Percentiles rank a stretch among this genome's conserved stretches.
These are phyloP conservation scores for Eucalyptus lansdowneana DNA, from an alignment of 345 rosid species.

Conservation along the genomic window DNA sequence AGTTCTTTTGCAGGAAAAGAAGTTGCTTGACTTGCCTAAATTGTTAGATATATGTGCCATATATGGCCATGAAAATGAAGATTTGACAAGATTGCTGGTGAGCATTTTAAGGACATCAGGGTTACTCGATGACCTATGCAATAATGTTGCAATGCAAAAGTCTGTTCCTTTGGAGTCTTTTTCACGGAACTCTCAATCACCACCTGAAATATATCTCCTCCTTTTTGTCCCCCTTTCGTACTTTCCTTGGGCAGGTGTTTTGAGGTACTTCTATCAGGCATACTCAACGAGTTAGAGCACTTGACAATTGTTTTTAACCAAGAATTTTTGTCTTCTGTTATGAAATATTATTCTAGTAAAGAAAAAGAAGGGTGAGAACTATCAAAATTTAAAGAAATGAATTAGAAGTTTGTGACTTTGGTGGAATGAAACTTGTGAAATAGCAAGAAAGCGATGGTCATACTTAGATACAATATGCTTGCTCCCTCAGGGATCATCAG, in stretches of 20 bases:
- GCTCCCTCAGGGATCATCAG: not conserved
- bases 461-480: not conserved
- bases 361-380: not conserved
- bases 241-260: not conserved
- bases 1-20: constrained; percentile 92
- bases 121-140: not conserved
- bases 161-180: not conserved
- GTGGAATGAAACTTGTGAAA: not conserved
- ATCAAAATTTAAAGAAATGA: not conserved
- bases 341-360: not conserved
- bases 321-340: not conserved
- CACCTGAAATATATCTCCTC: not conserved
- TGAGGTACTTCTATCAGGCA: not conserved
- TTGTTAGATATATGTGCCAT: constrained; percentile 87
- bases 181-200: not conserved
- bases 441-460: not conserved
- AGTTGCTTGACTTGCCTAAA: constrained; percentile 84
- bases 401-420: not conserved
- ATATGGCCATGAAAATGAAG: constrained; percentile 89
- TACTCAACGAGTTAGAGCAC: not conserved
- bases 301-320: not conserved
- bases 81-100: constrained; percentile 68
- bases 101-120: not conserved
- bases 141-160: not conserved
- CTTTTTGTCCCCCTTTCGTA: not conserved